These are phyloP conservation scores for Colletotrichum brevisporum DNA, from an alignment of 2,329 filamentous ascomycete genomes.

Conservation along the genomic window DNA sequence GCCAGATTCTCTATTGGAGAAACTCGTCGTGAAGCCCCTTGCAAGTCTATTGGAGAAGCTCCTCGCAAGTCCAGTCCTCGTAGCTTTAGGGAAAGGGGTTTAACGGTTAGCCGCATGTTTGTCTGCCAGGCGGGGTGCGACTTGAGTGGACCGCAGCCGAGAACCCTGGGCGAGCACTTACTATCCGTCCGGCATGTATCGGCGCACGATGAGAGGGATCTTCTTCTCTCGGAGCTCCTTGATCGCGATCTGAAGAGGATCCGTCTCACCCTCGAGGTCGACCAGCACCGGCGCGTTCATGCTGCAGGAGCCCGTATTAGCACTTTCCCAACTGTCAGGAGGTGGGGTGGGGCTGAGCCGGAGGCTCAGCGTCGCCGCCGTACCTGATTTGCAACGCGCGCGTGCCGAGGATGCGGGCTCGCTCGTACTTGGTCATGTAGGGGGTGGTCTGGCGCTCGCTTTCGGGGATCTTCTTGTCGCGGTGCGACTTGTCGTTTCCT, in stretches of 20 bases:
- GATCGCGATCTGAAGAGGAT: slow-evolving; percentile 96
- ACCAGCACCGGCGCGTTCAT: slow-evolving; percentile 98
- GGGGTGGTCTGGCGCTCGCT: slow-evolving; percentile 93
- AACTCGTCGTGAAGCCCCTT: slow-evolving; percentile 97
- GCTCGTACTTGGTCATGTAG: slow-evolving; percentile 99
- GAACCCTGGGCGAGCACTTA: slow-evolving; percentile 64
- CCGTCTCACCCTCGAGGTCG: slow-evolving; percentile 96
- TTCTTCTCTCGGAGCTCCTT: slow-evolving; percentile 99
- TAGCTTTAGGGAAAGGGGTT: slow-evolving; percentile 70
- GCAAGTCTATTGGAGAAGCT: slow-evolving; percentile 83
- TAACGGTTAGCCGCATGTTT: slow-evolving; percentile 2
- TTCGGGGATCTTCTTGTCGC: slow-evolving; percentile 91
- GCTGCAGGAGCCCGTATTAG: slow-evolving; percentile 61
- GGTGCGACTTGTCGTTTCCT: slow-evolving; percentile 68
- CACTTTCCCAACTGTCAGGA: not conserved
- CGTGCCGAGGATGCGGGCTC: slow-evolving; percentile 92
- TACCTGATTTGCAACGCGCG: slow-evolving; percentile 96
- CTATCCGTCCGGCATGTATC: slow-evolving; percentile 97
- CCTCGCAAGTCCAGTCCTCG: slow-evolving; percentile 99
- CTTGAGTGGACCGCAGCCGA: slow-evolving; percentile 12
- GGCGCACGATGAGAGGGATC: slow-evolving; percentile 93
- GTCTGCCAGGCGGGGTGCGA: not conserved
- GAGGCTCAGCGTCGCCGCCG: slow-evolving; percentile 44
- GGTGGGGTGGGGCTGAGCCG: not conserved
- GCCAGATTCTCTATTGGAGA: slow-evolving; percentile 64